Evolutionary conservation across 495 filamentous ascomycete genomes (phyloP).

Genomic region (Platismatia glauca): DNA sequence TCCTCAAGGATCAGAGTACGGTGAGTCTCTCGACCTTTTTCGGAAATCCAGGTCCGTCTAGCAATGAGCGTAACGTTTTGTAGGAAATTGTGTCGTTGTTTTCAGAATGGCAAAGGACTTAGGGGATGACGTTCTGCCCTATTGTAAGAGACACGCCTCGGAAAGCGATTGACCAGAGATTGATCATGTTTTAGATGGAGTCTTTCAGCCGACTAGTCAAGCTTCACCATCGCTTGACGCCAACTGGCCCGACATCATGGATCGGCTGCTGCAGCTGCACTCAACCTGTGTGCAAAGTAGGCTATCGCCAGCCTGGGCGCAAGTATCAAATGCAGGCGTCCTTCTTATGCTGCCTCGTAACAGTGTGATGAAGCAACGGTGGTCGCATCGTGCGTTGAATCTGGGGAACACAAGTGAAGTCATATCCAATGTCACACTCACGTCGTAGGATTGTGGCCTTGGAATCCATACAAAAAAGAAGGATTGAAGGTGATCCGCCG

Average conservation of each 20-base stretch:
- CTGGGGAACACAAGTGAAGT: not conserved
- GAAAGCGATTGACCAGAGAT: not conserved
- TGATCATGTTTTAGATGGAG: not conserved
- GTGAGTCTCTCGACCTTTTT: not conserved
- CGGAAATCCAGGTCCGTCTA: not conserved
- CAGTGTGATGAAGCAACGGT: slow-evolving; percentile 4
- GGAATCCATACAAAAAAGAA: not conserved
- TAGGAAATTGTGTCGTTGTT: slow-evolving; percentile 1
- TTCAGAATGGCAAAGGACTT: slow-evolving; percentile 4
- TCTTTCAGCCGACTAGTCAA: not conserved
- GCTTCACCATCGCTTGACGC: not conserved
- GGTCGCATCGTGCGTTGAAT: not conserved
- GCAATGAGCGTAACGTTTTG: not conserved
- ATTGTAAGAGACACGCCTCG: not conserved
- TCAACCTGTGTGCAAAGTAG: not conserved
- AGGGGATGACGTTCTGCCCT: not conserved
- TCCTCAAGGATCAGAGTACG: not conserved
- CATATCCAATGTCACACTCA: not conserved
- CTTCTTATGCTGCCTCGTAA: not conserved
- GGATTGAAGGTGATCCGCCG: not conserved
- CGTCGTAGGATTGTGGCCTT: not conserved
- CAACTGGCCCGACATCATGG: not conserved
- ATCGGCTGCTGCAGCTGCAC: not conserved
- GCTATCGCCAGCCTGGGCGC: not conserved
- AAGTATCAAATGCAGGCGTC: not conserved